Conservation (phyloP, 2,329 filamentous ascomycete species). For the Septoria linicola region DNA sequence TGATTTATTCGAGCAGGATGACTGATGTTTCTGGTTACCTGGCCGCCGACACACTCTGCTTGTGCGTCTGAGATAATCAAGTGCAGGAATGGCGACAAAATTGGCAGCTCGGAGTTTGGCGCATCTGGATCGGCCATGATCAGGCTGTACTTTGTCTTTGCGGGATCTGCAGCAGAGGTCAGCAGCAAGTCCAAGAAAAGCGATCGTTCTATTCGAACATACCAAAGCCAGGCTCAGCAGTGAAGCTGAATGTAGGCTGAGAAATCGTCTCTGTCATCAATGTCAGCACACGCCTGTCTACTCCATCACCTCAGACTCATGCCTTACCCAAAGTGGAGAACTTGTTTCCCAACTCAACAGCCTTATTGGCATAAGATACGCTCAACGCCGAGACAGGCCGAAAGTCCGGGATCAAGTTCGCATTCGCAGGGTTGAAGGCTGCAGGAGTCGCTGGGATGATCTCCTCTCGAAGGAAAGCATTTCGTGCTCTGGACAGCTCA, state of each 20-base stretch:
- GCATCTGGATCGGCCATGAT: constrained; percentile 32
- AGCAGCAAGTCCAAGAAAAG: no score
- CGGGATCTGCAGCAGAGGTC: constrained; percentile 13
- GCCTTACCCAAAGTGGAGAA: constrained; percentile 25
- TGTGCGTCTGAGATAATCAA: constrained; percentile 27
- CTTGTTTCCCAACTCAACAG: constrained; percentile 26
- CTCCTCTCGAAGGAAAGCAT: constrained; percentile 22
- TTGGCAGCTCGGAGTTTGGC: constrained; percentile 21
- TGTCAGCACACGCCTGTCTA: no score
- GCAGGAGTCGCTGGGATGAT: constrained; percentile 23
- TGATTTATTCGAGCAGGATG: no score
- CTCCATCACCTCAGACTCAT: not conserved
- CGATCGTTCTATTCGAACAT: no score
- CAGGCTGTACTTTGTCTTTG: constrained; percentile 31
- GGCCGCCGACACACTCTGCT: constrained; percentile 24
- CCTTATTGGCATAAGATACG: constrained; percentile 22
- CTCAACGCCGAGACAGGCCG: constrained; percentile 21
- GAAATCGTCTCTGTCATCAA: constrained; percentile 22
- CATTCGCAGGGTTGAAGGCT: constrained; percentile 4
- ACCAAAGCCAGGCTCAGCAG: constrained; percentile 24
- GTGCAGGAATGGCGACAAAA: constrained; percentile 26
- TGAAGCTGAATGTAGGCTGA: constrained; percentile 27
- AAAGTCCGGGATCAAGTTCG: constrained; percentile 25
- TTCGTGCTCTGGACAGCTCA: constrained; percentile 16
- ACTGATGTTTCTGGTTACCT: no score